Conservation (phyloP, 1,284 basidiomycete species). For the Sanghuangporus sanghuang region DNA sequence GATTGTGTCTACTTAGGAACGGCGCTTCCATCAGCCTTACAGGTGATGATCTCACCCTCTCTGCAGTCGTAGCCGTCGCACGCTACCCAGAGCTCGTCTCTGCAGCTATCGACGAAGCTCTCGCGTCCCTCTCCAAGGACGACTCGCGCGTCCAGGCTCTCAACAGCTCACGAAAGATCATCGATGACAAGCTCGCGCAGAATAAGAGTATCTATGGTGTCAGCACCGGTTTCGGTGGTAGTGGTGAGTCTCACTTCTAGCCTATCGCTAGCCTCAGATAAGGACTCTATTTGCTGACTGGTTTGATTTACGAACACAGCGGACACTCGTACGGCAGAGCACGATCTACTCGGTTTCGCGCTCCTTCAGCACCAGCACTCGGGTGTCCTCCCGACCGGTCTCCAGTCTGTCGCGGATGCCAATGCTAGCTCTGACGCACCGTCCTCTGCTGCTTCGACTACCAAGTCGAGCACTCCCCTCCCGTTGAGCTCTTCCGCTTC, state of each 20-base stretch:
- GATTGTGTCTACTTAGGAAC: slow-evolving; percentile 32
- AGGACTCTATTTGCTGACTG: slow-evolving; percentile 21
- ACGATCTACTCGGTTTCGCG: slow-evolving; percentile 65
- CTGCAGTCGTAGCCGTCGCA: slow-evolving; percentile 68
- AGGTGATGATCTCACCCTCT: slow-evolving; percentile 66
- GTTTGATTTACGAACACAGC: slow-evolving; percentile 30
- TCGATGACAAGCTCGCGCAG: slow-evolving; percentile 61
- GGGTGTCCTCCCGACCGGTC: slow-evolving; percentile 58
- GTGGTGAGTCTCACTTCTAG: slow-evolving; percentile 38
- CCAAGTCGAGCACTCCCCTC: slow-evolving; percentile 31
- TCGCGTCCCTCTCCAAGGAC: slow-evolving; percentile 12
- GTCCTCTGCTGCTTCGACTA: neutral
- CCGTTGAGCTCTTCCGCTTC: slow-evolving; percentile 64
- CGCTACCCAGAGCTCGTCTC: slow-evolving; percentile 52
- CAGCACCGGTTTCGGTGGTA: slow-evolving; percentile 79
- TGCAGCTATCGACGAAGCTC: slow-evolving; percentile 44
- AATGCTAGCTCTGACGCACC: slow-evolving; percentile 41
- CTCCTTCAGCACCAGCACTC: slow-evolving; percentile 77
- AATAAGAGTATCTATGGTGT: slow-evolving; percentile 77
- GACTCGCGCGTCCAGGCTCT: slow-evolving; percentile 41
- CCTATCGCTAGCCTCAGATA: neutral
- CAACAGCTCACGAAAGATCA: slow-evolving; percentile 52
- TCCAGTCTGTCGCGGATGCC: slow-evolving; percentile 8
- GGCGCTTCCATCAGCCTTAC: slow-evolving; percentile 61
- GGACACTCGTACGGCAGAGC: slow-evolving; percentile 67